phyloP scores from a whole-genome alignment of 257 asterid species.

The Plectranthus barbatus region DNA sequence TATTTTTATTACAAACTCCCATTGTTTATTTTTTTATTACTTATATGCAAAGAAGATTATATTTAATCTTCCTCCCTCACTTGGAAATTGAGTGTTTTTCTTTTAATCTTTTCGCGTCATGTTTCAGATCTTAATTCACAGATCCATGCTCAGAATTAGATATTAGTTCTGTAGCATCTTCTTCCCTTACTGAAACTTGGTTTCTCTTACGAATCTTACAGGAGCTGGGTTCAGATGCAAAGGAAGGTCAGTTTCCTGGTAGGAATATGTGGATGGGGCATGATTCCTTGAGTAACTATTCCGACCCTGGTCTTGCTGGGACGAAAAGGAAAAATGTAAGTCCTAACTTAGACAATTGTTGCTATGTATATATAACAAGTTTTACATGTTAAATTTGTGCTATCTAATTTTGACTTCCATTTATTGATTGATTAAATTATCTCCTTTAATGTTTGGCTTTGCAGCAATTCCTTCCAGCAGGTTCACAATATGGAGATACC shows the following conservation, averaged over 20 bases:
- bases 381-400: background rate
- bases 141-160: background rate
- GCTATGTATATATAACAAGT: background rate
- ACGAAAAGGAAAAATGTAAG: conserved; percentile 62
- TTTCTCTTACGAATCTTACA: conserved; percentile 25
- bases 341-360: background rate
- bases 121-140: background rate
- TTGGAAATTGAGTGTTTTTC: background rate
- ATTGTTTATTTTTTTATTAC: too few species aligned
- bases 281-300: conserved; percentile 35
- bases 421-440: background rate
- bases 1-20: background rate
- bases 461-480: conserved; percentile 51
- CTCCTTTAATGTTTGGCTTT: conserved; percentile 18
- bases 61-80: background rate
- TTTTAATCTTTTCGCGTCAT: background rate
- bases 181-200: background rate
- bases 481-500: conserved; percentile 44
- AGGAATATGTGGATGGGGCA: conserved; percentile 58
- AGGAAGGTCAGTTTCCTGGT: conserved; percentile 52
- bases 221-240: conserved; percentile 65
- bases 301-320: conserved; percentile 53
- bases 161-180: background rate
- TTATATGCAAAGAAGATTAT: background rate
- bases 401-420: background rate